These are phyloP conservation scores for Sanguinoderma infundibulare DNA, from an alignment of 1,284 basidiomycete genomes.

Conservation along the genomic window DNA sequence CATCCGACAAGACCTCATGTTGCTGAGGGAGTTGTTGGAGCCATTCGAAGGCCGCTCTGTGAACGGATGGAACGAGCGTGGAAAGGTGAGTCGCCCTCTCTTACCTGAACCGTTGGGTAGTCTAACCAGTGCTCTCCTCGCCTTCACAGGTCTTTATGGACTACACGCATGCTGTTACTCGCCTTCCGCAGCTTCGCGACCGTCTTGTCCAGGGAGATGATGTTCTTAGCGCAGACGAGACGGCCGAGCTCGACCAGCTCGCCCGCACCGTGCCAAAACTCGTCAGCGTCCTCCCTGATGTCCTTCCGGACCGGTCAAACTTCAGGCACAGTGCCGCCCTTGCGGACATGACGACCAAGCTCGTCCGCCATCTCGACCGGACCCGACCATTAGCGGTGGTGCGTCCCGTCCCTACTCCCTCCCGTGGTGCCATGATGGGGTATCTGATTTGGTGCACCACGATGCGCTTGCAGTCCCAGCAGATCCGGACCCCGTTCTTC, in stretches of 20 bases:
- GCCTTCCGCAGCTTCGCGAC: slow-evolving; percentile 60
- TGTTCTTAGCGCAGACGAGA: slow-evolving; percentile 50
- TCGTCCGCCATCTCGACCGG: slow-evolving; percentile 65
- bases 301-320: slow-evolving; percentile 60
- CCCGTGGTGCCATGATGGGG: not conserved
- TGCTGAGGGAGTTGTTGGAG: slow-evolving; percentile 78
- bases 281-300: slow-evolving; percentile 72
- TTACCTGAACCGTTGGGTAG: not conserved
- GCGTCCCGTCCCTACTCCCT: slow-evolving; percentile 33
- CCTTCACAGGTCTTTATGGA: slow-evolving; percentile 64
- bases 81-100: slow-evolving; percentile 65
- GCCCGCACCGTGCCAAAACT: slow-evolving; percentile 66
- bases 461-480: slow-evolving; percentile 36
- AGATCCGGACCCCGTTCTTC: slow-evolving; percentile 46
- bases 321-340: slow-evolving; percentile 70
- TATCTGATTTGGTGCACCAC: not conserved
- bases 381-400: slow-evolving; percentile 66
- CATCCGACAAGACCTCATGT: slow-evolving; percentile 75
- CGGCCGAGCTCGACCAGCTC: slow-evolving; percentile 63
- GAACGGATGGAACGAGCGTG: slow-evolving; percentile 78
- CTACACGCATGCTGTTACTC: slow-evolving; percentile 66
- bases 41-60: slow-evolving; percentile 68
- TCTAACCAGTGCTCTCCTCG: slow-evolving; percentile 1
- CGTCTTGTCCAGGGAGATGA: slow-evolving; percentile 47
- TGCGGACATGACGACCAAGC: slow-evolving; percentile 70